These are phyloP conservation scores for Tolypocladium tropicale DNA, from an alignment of 2,329 filamentous ascomycete genomes.

Conservation along the genomic window DNA sequence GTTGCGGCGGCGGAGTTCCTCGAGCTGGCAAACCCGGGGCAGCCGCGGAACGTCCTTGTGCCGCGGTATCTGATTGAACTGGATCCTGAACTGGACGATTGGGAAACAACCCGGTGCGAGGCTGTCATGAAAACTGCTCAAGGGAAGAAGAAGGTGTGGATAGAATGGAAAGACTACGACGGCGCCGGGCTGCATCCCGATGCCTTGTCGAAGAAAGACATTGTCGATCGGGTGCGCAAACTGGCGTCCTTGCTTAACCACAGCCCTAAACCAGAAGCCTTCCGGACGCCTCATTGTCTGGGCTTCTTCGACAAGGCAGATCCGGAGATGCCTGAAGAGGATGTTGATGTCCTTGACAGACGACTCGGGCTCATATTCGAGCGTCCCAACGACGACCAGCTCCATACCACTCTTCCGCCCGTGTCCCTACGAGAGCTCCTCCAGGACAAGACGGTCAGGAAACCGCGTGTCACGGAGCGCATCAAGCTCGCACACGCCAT, in stretches of 20 bases:
- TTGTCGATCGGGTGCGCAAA: conserved; percentile 33
- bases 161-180: conserved; percentile 41
- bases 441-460: conserved; percentile 19
- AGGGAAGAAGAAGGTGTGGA: conserved; percentile 32
- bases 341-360: conserved; percentile 28
- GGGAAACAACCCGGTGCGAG: conserved; percentile 27
- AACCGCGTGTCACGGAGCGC: conserved; percentile 40
- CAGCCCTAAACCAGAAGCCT: conserved; percentile 35
- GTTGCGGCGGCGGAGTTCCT: conserved; percentile 26
- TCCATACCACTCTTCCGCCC: conserved; percentile 27
- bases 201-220: conserved; percentile 29
- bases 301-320: conserved; percentile 38
- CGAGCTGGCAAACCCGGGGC: conserved; percentile 23
- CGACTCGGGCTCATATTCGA: conserved; percentile 45
- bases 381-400: conserved; percentile 27
- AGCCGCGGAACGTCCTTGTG: conserved; percentile 21
- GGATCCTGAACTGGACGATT: conserved; percentile 19
- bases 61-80: conserved; percentile 24
- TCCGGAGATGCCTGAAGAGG: conserved; percentile 20
- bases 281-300: conserved; percentile 38
- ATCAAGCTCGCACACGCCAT: conserved; percentile 40
- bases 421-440: conserved; percentile 39
- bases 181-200: conserved; percentile 20
- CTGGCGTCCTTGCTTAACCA: conserved; percentile 37
- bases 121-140: conserved; percentile 23